Base-by-base conservation (phyloP, 805 yeast species). In the Pichia nakasei region DNA sequence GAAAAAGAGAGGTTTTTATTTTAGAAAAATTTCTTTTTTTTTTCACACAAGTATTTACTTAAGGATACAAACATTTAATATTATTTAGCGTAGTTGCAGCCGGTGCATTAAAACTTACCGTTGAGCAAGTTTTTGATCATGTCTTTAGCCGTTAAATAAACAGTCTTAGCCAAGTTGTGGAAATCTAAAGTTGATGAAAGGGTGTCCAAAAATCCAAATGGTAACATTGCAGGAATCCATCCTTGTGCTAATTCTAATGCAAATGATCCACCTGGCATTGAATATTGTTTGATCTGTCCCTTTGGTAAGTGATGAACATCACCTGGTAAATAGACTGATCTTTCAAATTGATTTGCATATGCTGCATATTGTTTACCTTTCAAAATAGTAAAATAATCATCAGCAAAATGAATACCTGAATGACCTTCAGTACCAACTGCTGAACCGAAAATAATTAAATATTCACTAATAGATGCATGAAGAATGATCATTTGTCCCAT, bases 191-290 rank as follows among this genome's bases (percentile, higher is more conserved):
- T 93, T 35, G 94, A 82, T 42, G 82, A 73, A 47, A 83, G 57
- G 5, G 83, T 76, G 59, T 87, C 95, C 40, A 85, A 67, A 65
- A 91, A 79, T 0, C 98, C 98, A 61, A 93, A 93, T 19, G 97
- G 97, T 48, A 93, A 72, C 98, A 93, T 93, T 36, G 91, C 82
- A 31, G 98, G 97, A 52, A 93, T 86, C 95, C 96, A 93, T 48
- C 98, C 98, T 68, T 91, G 97, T 8, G 98, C 98, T 57, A 91
- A 73, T 63, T 93, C 98, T 52, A 93, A 68, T 11, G 98, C 96
- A 65, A 80, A 93, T 0, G 85, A 72, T 32, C 83, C 95, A 26
- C 75, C 63, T 2, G 85, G 82, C 95, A 93, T 86, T 22, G 78
- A 53, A 63, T 93, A 93, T 66, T 93, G 98, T 66, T 85, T 87